Evolutionary conservation across 306 rosid genomes (phyloP).

Genomic region (Rosa multiflora): DNA sequence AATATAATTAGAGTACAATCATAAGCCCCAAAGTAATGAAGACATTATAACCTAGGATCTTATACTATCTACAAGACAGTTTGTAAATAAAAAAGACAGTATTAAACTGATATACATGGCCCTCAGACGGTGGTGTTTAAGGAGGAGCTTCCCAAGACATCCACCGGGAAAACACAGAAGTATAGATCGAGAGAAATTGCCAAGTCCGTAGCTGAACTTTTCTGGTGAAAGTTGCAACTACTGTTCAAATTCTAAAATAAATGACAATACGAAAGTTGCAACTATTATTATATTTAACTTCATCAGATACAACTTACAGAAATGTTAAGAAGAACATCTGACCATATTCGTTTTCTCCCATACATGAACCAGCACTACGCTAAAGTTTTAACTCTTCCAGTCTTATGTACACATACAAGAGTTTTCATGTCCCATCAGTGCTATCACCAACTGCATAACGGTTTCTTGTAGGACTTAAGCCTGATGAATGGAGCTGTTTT

Average conservation of each 20-base stretch:
- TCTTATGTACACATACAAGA: background rate
- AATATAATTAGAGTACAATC: no score
- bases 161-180: conserved; percentile 24
- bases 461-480: conserved; percentile 30
- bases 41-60: no score
- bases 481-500: conserved; percentile 67
- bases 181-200: conserved; percentile 16
- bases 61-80: no score
- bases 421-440: conserved; percentile 17
- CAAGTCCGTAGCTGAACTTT: background rate
- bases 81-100: no score
- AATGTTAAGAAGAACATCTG: background rate
- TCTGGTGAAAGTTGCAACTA: background rate
- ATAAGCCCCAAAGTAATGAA: no score
- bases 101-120: conserved; percentile 1
- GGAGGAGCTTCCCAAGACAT: conserved; percentile 27
- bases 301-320: conserved; percentile 3
- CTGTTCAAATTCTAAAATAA: background rate
- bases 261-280: background rate
- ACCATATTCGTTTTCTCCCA: background rate
- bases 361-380: background rate
- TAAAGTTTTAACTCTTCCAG: background rate
- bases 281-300: background rate
- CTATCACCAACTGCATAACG: conserved; percentile 39
- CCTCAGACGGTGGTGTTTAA: conserved; percentile 22